Evolutionary conservation across 352 stramenopile species (phyloP).

Genomic region (Phytopythium ostracodes): DNA sequence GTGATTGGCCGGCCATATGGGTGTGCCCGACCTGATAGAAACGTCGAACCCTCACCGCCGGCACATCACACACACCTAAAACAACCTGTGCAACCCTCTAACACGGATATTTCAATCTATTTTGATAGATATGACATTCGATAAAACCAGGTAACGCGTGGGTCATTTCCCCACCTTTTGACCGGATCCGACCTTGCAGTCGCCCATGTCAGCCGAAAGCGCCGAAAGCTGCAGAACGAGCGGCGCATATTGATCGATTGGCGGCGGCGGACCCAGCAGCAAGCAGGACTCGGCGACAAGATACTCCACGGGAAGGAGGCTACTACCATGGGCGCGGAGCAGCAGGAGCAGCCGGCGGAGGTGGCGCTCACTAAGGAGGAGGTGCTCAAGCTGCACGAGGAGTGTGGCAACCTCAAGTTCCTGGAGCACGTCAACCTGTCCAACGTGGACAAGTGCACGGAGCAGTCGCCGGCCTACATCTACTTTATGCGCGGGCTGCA

Average conservation of each 20-base stretch:
- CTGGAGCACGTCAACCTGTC: constrained; percentile 72
- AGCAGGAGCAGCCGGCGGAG: constrained; percentile 8
- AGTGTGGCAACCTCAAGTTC: constrained; percentile 62
- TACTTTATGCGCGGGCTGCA: constrained; percentile 67
- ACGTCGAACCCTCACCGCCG: neutral
- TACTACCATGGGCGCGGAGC: constrained; percentile 20
- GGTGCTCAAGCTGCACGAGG: constrained; percentile 44
- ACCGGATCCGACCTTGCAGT: neutral
- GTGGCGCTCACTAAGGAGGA: constrained; percentile 41
- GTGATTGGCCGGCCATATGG: neutral
- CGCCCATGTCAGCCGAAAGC: neutral
- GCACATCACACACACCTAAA: neutral
- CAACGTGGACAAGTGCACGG: constrained; percentile 50
- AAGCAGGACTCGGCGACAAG: neutral
- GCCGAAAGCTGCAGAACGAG: neutral
- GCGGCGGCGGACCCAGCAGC: neutral
- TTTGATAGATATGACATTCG: no score
- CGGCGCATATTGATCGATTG: constrained; percentile 7
- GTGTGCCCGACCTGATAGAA: neutral
- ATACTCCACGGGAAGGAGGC: neutral
- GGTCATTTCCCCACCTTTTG: no score
- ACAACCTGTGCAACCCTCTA: no score
- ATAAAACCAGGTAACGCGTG: no score
- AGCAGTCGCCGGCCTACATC: constrained; percentile 34
- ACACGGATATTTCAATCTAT: no score